Evolutionary conservation across 2,329 filamentous ascomycete species (phyloP).

Genomic region (Trematosphaeria pertusa): DNA sequence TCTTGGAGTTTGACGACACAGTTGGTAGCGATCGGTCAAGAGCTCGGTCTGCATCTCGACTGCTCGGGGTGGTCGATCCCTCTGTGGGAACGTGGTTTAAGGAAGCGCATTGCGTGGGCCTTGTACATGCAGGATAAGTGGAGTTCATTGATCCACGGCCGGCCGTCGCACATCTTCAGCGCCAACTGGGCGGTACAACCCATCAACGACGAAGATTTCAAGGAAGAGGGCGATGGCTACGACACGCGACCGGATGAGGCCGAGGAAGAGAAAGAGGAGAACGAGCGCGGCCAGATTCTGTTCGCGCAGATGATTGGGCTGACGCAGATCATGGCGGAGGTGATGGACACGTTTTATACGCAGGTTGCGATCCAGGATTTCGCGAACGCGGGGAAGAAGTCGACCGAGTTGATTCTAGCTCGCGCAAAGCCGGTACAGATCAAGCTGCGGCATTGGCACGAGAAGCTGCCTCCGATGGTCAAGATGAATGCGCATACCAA

Average conservation of each 20-base stretch:
- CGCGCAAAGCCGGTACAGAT: constrained; percentile 83
- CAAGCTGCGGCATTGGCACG: constrained; percentile 83
- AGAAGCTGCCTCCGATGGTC: constrained; percentile 66
- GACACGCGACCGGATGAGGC: constrained; percentile 53
- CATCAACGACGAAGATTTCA: constrained; percentile 73
- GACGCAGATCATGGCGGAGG: constrained; percentile 77
- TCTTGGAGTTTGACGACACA: constrained; percentile 88
- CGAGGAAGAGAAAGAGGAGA: constrained; percentile 67
- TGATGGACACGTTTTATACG: constrained; percentile 83
- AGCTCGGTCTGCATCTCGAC: constrained; percentile 87
- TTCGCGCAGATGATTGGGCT: constrained; percentile 79
- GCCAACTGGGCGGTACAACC: constrained; percentile 78
- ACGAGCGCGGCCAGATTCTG: constrained; percentile 71
- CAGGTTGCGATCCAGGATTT: constrained; percentile 76
- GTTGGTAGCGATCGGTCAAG: constrained; percentile 83
- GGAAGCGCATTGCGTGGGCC: constrained; percentile 88
- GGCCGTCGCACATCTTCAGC: constrained; percentile 76
- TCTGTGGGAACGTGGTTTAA: constrained; percentile 81
- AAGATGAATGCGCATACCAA: constrained; percentile 67
- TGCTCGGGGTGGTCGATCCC: constrained; percentile 88
- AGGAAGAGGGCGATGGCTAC: constrained; percentile 65
- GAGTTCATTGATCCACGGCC: constrained; percentile 83
- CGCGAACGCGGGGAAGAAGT: constrained; percentile 69
- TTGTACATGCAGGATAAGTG: constrained; percentile 95
- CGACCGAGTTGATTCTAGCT: constrained; percentile 74